A percentile compares a stretch with the other conserved stretches of the same genome.
Conservation (phyloP, 2,329 filamentous ascomycete species). For the Dothideomycetes sp. region DNA sequence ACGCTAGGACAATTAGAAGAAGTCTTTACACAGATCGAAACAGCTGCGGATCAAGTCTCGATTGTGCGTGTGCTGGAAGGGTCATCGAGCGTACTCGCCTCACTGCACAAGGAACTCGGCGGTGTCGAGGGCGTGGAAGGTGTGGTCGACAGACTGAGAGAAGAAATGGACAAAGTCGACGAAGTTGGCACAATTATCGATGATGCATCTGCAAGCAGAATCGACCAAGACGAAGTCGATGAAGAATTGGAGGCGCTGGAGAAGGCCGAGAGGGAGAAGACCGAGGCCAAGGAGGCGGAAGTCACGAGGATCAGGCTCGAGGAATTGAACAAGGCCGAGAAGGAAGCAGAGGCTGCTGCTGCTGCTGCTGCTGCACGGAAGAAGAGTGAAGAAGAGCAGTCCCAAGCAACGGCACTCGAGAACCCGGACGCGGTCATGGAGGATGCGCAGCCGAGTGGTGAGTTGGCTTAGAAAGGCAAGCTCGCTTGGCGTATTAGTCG, state of each 20-base stretch:
- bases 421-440: neutral
- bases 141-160: slow-evolving; percentile 61
- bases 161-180: slow-evolving; percentile 71
- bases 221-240: slow-evolving; percentile 79
- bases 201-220: slow-evolving; percentile 37
- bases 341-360: no score
- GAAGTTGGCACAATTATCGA: slow-evolving; percentile 71
- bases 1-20: slow-evolving; percentile 74
- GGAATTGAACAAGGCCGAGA: slow-evolving; percentile 28
- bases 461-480: neutral
- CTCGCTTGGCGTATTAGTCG: neutral
- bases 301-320: slow-evolving; percentile 19
- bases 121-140: slow-evolving; percentile 65
- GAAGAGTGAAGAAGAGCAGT: slow-evolving; percentile 19
- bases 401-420: neutral
- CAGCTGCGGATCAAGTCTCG: slow-evolving; percentile 74
- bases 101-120: slow-evolving; percentile 66
- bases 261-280: slow-evolving; percentile 45
- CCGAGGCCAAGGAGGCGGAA: slow-evolving; percentile 22
- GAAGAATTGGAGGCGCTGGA: slow-evolving; percentile 75
- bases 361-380: no score
- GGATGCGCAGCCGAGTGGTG: neutral
- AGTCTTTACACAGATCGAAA: slow-evolving; percentile 70
- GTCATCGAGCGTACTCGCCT: slow-evolving; percentile 59
- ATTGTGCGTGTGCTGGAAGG: slow-evolving; percentile 74